These are phyloP conservation scores for Colletotrichum chlorophyti DNA, from an alignment of 2,329 filamentous ascomycete species.

Conservation along the genomic window DNA sequence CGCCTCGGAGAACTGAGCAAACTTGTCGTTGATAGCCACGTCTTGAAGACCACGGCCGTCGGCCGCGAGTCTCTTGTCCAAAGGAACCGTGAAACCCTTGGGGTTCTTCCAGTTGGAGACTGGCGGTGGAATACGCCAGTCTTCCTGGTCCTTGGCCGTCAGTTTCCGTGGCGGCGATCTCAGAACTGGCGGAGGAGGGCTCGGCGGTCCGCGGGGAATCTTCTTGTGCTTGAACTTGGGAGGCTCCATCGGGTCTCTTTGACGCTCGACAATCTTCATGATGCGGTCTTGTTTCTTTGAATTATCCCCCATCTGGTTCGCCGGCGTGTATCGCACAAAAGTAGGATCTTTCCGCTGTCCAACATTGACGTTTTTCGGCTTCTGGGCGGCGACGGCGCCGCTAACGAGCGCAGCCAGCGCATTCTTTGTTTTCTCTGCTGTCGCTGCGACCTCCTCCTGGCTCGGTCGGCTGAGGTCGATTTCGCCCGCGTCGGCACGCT, in stretches of 20 bases:
- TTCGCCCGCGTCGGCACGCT: slow-evolving; percentile 91
- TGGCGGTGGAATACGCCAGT: slow-evolving; percentile 87
- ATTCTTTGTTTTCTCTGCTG: slow-evolving; percentile 86
- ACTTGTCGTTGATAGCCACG: slow-evolving; percentile 97
- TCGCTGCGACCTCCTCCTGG: slow-evolving; percentile 82
- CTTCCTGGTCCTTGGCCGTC: slow-evolving; percentile 95
- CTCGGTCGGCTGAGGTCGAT: slow-evolving; percentile 85
- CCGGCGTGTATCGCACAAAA: slow-evolving; percentile 93
- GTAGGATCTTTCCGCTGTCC: slow-evolving; percentile 84
- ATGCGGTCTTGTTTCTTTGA: slow-evolving; percentile 91
- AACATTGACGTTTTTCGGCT: slow-evolving; percentile 91
- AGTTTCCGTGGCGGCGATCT: slow-evolving; percentile 94
- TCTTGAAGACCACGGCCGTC: slow-evolving; percentile 93
- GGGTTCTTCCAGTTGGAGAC: slow-evolving; percentile 99
- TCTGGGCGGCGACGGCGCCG: slow-evolving; percentile 88
- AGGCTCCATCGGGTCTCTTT: slow-evolving; percentile 94
- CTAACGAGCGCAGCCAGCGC: slow-evolving; percentile 83
- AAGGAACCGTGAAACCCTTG: slow-evolving; percentile 94
- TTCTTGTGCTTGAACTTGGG: slow-evolving; percentile 99
- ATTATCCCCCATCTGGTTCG: slow-evolving; percentile 93
- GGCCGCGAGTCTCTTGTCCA: slow-evolving; percentile 94
- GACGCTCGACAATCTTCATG: slow-evolving; percentile 96
- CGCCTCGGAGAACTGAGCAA: slow-evolving; percentile 93
- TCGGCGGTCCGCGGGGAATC: slow-evolving; percentile 90
- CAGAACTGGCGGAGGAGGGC: slow-evolving; percentile 91